Evolutionary conservation across 169 alveolate genomes (phyloP), one percentile per base, ranked within the genome.

Genomic region (Babesia bovis): DNA sequence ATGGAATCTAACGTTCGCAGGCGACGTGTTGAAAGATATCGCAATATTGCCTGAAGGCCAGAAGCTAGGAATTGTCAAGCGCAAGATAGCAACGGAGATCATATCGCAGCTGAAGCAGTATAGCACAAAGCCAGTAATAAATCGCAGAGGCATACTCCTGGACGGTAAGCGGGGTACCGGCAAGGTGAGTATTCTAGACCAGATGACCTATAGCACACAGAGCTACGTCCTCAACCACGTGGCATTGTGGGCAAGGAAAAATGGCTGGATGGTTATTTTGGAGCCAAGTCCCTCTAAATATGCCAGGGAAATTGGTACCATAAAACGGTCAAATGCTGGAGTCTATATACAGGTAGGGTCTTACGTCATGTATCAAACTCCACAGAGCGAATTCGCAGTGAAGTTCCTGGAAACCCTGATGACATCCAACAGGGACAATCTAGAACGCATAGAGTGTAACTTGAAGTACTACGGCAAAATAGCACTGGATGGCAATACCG

Each of bases 121-220:
- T 50, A n/a, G 32, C 25, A 6, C 1, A 1, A 47, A 47, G 12
- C 63, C 42, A 4, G 2, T 33, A 17, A 38, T 81, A 12, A 47
- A 15, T 10, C 30, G 84, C 28, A 57, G 84, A 44, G 88, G 88
- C 10, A 28, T 81, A 19, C 66, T 81, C n/a, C 72, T 88, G 58
- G 93, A 88, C 45, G 93, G 93, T 23, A 88, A 88, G 51, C 73
- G 93, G 51, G 93, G 93, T 3, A 60, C 90, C 4, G 93, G 93
- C 38, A 88, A 88, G 82, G 87, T 78, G 23, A n/a, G 77, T 15
- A 50, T 23, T 2, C 17, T 5, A 19, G 4, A n/a, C 51, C 21
- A 23, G 19, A 40, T 23, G 5, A 10, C 41, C 25, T 2, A 1
- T 3, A 6, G 10, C 36, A 40, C 33, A 28, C 51, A 78, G 83